These are phyloP conservation scores for Raphanus hybrid DNA, from an alignment of 441 rosid genomes.

Conservation along the genomic window DNA sequence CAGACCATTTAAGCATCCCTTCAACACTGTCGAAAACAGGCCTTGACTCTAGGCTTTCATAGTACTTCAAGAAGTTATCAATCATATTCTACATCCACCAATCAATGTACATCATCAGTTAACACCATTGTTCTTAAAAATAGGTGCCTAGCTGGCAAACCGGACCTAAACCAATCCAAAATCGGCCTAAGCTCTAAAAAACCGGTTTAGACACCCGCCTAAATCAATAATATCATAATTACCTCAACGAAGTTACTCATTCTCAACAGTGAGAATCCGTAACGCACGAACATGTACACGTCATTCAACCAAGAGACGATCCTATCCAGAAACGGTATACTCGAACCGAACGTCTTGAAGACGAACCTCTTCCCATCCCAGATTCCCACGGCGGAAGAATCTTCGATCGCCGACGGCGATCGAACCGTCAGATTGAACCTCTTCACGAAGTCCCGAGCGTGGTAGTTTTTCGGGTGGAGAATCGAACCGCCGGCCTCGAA, in stretches of 20 bases:
- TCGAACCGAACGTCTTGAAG: conserved; percentile 57
- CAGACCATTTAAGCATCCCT: conserved; percentile 90
- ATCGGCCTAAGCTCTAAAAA: too few relatives aligned
- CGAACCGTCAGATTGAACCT: conserved; percentile 52
- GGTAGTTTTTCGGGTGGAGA: conserved; percentile 83
- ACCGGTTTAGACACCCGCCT: too few relatives aligned
- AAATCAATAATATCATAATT: too few relatives aligned
- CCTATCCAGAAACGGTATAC: conserved; percentile 55
- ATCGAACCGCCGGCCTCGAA: conserved; percentile 94
- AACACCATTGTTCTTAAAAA: too few relatives aligned
- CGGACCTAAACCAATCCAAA: too few relatives aligned
- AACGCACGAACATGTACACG: conserved; percentile 59
- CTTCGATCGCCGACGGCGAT: conserved; percentile 57
- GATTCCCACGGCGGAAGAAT: conserved; percentile 61
- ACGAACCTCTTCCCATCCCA: conserved; percentile 77
- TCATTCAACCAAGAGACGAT: conserved; percentile 66
- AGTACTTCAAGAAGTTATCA: conserved; percentile 73
- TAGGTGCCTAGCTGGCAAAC: too few relatives aligned
- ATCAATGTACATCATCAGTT: not conserved
- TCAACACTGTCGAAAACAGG: conserved; percentile 80
- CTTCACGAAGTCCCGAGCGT: conserved; percentile 66
- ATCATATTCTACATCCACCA: conserved; percentile 56
- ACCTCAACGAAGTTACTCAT: conserved; percentile 80
- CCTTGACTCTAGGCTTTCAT: conserved; percentile 61
- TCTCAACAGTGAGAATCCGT: conserved; percentile 74